Percentiles rank a stretch among this genome's conserved stretches.
Conservation (phyloP, 116 monocot species). For the Cymodocea nodosa region DNA sequence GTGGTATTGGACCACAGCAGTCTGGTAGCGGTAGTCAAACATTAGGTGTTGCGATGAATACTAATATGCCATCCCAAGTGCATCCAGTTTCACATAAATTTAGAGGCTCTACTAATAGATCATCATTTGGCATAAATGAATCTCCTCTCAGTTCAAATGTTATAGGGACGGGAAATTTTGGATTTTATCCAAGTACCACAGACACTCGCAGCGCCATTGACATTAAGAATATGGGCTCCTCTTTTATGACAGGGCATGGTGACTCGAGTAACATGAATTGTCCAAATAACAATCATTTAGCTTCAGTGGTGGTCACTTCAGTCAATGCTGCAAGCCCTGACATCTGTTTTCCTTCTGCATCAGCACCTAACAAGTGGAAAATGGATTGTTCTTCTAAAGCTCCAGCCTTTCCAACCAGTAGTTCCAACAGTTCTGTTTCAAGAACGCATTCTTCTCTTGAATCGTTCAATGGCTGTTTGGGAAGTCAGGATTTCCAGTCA, state of each 20-base stretch:
- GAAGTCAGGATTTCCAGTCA: conserved; percentile 5
- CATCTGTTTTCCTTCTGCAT: neutral
- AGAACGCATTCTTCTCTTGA: neutral
- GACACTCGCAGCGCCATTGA: neutral
- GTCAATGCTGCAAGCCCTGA: no score
- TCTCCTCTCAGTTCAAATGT: conserved; percentile 3
- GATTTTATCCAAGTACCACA: neutral
- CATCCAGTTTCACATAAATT: neutral
- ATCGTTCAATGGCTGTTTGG: neutral
- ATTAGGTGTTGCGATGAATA: neutral
- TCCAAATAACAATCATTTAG: conserved; percentile 3
- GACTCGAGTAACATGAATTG: neutral
- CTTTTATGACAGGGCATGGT: neutral
- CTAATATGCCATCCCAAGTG: neutral
- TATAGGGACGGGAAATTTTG: conserved; percentile 3
- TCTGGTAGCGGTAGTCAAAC: neutral
- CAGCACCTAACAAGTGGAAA: neutral
- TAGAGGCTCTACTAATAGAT: neutral
- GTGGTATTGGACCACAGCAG: neutral
- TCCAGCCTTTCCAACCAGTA: conserved; percentile 6
- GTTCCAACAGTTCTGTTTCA: conserved; percentile 6
- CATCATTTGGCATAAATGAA: conserved; percentile 6
- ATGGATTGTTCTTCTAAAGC: conserved; percentile 6
- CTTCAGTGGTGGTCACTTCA: conserved; percentile 1
- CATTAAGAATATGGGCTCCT: neutral